Evolutionary conservation across 345 rosid species (phyloP).

Genomic region (Linum usitatissimum): DNA sequence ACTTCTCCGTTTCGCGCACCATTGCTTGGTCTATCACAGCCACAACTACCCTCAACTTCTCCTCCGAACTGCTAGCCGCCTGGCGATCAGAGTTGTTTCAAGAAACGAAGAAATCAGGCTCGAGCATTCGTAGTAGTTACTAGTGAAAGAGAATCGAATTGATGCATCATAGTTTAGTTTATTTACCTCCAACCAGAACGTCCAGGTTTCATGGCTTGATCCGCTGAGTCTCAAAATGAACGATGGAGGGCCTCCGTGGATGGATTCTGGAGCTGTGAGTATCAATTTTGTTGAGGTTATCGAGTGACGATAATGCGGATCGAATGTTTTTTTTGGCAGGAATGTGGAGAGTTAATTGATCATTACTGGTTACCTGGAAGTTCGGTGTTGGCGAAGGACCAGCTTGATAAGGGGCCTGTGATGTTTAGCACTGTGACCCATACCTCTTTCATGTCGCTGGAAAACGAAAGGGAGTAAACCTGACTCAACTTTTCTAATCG

Average conservation of each 20-base stretch:
- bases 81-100: constrained; percentile 1
- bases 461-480: not conserved
- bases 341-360: not conserved
- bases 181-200: constrained; percentile 81
- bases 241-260: constrained; percentile 64
- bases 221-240: constrained; percentile 84
- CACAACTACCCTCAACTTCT: constrained; percentile 52
- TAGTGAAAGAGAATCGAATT: not conserved
- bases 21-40: constrained; percentile 75
- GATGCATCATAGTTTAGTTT: not conserved
- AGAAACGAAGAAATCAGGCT: not conserved
- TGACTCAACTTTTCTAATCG: too few relatives aligned
- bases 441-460: constrained; percentile 75
- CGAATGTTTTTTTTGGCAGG: not conserved
- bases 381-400: constrained; percentile 80
- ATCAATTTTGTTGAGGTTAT: not conserved
- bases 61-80: constrained; percentile 44
- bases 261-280: constrained; percentile 49
- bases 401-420: constrained; percentile 79
- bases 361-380: constrained; percentile 44
- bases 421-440: constrained; percentile 91
- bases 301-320: not conserved
- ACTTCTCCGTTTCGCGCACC: constrained; percentile 41
- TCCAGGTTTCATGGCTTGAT: constrained; percentile 58
- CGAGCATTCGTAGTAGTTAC: not conserved